Percentiles rank a stretch among this genome's conserved stretches.
Conservation (phyloP, 2,329 filamentous ascomycete species). For the Hymenoscyphus fructigenus region DNA sequence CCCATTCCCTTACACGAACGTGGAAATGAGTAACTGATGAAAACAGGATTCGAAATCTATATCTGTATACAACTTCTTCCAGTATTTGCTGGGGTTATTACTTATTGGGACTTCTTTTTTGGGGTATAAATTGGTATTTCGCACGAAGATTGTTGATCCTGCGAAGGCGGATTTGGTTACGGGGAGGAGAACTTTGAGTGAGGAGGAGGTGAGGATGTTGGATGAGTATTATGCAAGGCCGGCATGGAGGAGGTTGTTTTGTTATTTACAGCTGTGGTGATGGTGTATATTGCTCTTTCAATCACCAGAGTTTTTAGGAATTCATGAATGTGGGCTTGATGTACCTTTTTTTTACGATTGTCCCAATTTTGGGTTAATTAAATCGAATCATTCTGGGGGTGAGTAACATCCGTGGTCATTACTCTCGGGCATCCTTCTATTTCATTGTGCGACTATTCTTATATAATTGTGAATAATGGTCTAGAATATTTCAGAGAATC, state of each 20-base stretch:
- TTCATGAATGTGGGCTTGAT: too few species aligned
- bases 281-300: too few species aligned
- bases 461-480: too few species aligned
- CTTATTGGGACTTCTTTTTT: conserved; percentile 11
- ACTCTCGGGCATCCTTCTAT: too few species aligned
- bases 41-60: neutral
- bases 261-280: neutral
- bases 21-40: neutral
- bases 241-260: neutral
- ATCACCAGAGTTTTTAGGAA: too few species aligned
- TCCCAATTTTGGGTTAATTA: too few species aligned
- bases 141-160: conserved; percentile 14
- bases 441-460: too few species aligned
- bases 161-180: conserved; percentile 18
- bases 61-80: conserved; percentile 13
- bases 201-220: conserved; percentile 15
- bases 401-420: too few species aligned
- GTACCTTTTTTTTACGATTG: too few species aligned
- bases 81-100: conserved; percentile 20
- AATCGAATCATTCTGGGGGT: too few species aligned
- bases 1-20: neutral
- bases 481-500: too few species aligned
- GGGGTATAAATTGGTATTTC: conserved; percentile 15
- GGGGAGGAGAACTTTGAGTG: conserved; percentile 16
- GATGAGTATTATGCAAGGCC: conserved; percentile 13